A percentile compares a stretch with the other conserved stretches of the same genome.
phyloP scores from a whole-genome alignment of 345 rosid species.

The Gossypium sturtianum region DNA sequence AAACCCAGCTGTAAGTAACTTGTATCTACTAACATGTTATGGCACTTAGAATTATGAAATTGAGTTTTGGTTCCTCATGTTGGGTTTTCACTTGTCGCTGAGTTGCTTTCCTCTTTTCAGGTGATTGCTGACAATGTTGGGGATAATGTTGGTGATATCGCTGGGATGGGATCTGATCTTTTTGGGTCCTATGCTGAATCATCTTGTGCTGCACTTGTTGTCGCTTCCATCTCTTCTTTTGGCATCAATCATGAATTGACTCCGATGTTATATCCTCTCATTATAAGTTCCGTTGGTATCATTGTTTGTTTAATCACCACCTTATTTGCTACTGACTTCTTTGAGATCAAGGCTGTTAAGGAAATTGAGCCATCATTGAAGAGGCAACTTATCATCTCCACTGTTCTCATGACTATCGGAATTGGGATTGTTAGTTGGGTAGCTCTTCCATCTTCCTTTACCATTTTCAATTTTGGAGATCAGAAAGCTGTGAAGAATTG shows the following conservation, averaged over 20 bases:
- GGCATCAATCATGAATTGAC: slow-evolving; percentile 64
- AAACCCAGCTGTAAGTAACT: slow-evolving; percentile 66
- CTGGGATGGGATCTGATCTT: slow-evolving; percentile 84
- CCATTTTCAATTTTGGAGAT: slow-evolving; percentile 63
- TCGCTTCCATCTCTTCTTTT: slow-evolving; percentile 72
- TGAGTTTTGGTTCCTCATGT: neutral
- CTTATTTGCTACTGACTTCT: slow-evolving; percentile 66
- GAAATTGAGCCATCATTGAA: slow-evolving; percentile 71
- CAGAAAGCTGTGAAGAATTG: slow-evolving; percentile 70
- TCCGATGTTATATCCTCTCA: slow-evolving; percentile 64
- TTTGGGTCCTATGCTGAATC: slow-evolving; percentile 75
- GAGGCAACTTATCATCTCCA: slow-evolving; percentile 66
- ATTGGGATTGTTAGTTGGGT: slow-evolving; percentile 53
- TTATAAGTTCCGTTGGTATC: slow-evolving; percentile 66
- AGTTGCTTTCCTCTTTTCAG: slow-evolving; percentile 31
- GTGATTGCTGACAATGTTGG: slow-evolving; percentile 88
- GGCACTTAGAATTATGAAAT: neutral
- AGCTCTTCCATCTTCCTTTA: slow-evolving; percentile 62
- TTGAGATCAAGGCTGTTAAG: slow-evolving; percentile 65
- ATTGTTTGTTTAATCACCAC: slow-evolving; percentile 67
- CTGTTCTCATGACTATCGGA: slow-evolving; percentile 61
- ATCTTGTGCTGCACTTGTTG: slow-evolving; percentile 74
- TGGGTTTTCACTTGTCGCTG: neutral
- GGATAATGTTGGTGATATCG: slow-evolving; percentile 80
- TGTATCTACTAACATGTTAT: neutral